Evolutionary conservation across 2,329 filamentous ascomycete species (phyloP), one percentile per base, ranked within the genome.

Genomic region (Celoporthe dispersa): DNA sequence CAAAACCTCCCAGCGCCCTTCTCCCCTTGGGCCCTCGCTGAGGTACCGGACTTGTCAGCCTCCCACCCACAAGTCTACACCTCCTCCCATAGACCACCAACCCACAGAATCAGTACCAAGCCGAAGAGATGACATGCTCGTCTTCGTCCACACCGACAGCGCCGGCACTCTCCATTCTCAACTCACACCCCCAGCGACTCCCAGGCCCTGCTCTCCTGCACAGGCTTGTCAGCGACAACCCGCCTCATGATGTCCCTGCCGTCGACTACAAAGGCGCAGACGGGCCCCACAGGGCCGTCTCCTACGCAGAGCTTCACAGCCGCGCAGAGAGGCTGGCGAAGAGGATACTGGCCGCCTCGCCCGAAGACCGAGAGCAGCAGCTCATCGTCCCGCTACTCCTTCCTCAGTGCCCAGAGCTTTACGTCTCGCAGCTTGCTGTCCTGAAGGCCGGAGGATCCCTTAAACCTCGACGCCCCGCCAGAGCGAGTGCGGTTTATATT

Each of bases 401-500:
- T 22, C 90, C 91, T 2, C 94, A 97, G 80, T 92, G 88, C 19
- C 88, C 91, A 12, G 86, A 90, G 62, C 84, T 98, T 33, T 97
- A 97, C 79, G 85, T 96, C 69, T 85, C 92, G 1, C 87, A 93
- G 72, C 79, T 97, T 60, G 94, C 91, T 3, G 88, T 95, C 67
- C 83, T 97, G 62, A 94, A 94, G 78, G 90, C 90, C 16, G 94
- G 94, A 8, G 92, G 88, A 48, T 93, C 93, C 0, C 97, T 82
- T 98, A 68, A 91, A 91, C 71, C 84, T 92, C 64, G 94, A 97
- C 79, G 88, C 91, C 0, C 94, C 94, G 0, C 79, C 84, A 4
- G 93, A 97, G 67, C 86, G 94, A 64, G 85, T 97, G 59, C 87
- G 85, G 65, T 97, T 97, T 77, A 94, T 97, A 64, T 80, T 94